Percentiles rank a stretch among this genome's conserved stretches.
These are phyloP conservation scores for Drosera spatulata DNA, from an alignment of 179 eudicot species.

Conservation along the genomic window DNA sequence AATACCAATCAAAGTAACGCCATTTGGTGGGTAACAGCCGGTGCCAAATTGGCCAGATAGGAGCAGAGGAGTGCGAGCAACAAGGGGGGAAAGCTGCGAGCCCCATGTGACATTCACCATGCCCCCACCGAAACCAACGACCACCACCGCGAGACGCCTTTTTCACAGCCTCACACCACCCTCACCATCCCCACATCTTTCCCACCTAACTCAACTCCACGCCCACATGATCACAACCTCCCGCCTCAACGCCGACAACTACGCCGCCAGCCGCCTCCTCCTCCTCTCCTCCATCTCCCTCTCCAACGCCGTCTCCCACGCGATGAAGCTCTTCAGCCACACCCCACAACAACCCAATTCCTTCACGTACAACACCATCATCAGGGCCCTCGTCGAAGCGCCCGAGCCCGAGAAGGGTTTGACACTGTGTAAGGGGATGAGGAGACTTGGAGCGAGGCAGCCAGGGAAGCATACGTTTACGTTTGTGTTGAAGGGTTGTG, in stretches of 20 bases:
- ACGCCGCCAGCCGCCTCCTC: constrained; percentile 58
- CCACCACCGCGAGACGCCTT: constrained; percentile 9
- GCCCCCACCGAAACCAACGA: too few relatives aligned
- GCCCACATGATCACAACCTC: constrained; percentile 56
- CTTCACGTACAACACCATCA: constrained; percentile 67
- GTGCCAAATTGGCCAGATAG: too few relatives aligned
- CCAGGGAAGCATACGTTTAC: constrained; percentile 75
- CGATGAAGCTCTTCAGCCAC: constrained; percentile 31
- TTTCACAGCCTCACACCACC: constrained; percentile 34
- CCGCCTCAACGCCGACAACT: constrained; percentile 44
- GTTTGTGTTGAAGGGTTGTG: constrained; percentile 55
- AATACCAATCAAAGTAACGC: too few relatives aligned
- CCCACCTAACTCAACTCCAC: constrained; percentile 60
- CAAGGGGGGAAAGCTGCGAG: too few relatives aligned
- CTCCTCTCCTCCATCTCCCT: constrained; percentile 48
- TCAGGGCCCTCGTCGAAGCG: constrained; percentile 43
- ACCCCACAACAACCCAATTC: constrained; percentile 36
- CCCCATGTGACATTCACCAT: too few relatives aligned
- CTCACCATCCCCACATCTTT: constrained; percentile 42
- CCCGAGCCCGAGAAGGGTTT: constrained; percentile 26
- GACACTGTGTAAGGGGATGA: constrained; percentile 39
- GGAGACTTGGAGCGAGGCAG: constrained; percentile 16
- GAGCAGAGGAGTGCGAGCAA: too few relatives aligned
- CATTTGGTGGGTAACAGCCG: too few relatives aligned
- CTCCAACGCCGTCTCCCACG: constrained; percentile 37